Evolutionary conservation across 192 early-diverging fungal genomes (phyloP).

Genomic region (Lobosporangium transversale): DNA sequence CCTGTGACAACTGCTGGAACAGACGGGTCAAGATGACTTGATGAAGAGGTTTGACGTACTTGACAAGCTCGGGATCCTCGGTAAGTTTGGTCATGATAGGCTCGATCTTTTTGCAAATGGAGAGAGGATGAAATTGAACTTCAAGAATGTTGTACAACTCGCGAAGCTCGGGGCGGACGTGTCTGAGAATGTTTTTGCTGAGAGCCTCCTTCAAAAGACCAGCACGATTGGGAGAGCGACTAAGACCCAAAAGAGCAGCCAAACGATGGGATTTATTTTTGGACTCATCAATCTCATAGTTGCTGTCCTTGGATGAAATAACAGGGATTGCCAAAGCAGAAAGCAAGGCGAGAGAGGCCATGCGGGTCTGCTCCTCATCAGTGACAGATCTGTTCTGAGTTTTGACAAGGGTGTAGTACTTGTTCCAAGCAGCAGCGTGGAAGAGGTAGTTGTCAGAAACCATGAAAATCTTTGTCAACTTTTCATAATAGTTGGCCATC

Average conservation of each 20-base stretch:
- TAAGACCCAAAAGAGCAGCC: constrained; percentile 87
- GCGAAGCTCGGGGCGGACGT: constrained; percentile 88
- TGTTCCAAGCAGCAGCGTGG: constrained; percentile 97
- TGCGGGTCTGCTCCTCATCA: constrained; percentile 87
- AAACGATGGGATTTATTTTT: constrained; percentile 84
- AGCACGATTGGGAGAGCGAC: constrained; percentile 86
- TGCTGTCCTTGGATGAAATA: constrained; percentile 83
- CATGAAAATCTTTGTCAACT: constrained; percentile 95
- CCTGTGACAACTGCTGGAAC: constrained; percentile 97
- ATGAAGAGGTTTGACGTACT: constrained; percentile 94
- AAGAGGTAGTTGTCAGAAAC: constrained; percentile 98
- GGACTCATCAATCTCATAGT: constrained; percentile 81
- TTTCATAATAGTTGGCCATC: constrained; percentile 99
- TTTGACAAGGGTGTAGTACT: constrained; percentile 82
- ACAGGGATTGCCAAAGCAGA: constrained; percentile 97
- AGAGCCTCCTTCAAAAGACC: constrained; percentile 91
- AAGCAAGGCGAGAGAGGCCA: constrained; percentile 93
- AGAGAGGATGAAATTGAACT: constrained; percentile 98
- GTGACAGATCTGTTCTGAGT: constrained; percentile 81
- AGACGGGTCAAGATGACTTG: constrained; percentile 97
- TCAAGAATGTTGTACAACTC: constrained; percentile 96
- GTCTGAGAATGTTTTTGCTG: constrained; percentile 84
- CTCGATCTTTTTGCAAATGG: constrained; percentile 96
- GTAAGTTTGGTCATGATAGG: constrained; percentile 83
- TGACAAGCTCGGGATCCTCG: constrained; percentile 78